phyloP scores from a whole-genome alignment of 2,329 filamentous ascomycete species.

The Trichophaea hybrida region DNA sequence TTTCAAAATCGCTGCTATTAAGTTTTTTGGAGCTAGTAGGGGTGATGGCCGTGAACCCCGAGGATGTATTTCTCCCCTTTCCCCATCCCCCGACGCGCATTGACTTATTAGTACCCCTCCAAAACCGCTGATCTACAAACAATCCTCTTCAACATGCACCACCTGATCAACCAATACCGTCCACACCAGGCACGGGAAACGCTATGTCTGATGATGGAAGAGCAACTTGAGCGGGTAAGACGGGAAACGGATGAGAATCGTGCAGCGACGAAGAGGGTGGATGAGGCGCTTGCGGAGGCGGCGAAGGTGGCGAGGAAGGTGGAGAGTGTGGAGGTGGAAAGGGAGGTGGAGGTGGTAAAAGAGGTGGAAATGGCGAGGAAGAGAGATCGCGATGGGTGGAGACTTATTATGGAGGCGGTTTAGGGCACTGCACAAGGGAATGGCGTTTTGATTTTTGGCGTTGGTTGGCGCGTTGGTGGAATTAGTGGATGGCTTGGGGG shows the following conservation, averaged over 20 bases:
- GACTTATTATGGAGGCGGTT: constrained; percentile 1
- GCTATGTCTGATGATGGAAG: constrained; percentile 75
- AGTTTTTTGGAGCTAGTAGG: constrained; percentile 80
- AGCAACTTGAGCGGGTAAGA: constrained; percentile 56
- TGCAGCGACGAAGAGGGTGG: constrained; percentile 56
- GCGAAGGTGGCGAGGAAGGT: constrained; percentile 30
- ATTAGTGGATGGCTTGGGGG: too few relatives aligned
- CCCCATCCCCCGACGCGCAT: not conserved
- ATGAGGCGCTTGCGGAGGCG: constrained; percentile 56
- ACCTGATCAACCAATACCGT: constrained; percentile 84
- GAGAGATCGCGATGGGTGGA: constrained; percentile 14
- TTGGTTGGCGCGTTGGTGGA: too few relatives aligned
- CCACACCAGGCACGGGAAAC: constrained; percentile 86
- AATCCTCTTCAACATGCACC: constrained; percentile 80
- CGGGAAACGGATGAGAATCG: constrained; percentile 58
- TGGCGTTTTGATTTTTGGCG: too few relatives aligned
- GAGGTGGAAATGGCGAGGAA: constrained; percentile 6
- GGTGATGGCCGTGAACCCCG: constrained; percentile 51
- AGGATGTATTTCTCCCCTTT: constrained; percentile 30
- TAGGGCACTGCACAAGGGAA: not conserved
- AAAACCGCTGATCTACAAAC: constrained; percentile 69
- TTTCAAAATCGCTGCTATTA: constrained; percentile 71
- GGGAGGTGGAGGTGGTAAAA: not conserved
- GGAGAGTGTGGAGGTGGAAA: constrained; percentile 3
- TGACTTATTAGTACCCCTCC: constrained; percentile 39